Conservation (phyloP, 208 protist species). For the Endotrypanum monterogeii region DNA sequence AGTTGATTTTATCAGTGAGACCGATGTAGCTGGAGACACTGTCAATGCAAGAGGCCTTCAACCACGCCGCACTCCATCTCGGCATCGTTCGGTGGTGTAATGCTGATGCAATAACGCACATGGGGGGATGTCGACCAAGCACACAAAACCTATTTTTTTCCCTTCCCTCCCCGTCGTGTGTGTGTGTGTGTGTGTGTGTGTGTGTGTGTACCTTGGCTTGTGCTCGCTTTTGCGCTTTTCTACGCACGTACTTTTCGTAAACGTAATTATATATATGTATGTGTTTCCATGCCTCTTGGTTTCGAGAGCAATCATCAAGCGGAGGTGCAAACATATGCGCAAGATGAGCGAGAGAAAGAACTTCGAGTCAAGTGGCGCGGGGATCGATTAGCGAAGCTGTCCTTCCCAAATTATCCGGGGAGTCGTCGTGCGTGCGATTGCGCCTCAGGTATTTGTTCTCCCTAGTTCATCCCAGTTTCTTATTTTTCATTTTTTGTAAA, state of each 20-base stretch:
- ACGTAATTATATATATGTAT: neutral
- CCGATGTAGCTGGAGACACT: neutral
- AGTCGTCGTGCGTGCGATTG: neutral
- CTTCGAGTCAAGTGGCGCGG: neutral
- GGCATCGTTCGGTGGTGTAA: constrained; percentile 16
- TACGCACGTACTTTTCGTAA: neutral
- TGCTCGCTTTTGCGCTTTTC: neutral
- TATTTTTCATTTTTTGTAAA: neutral
- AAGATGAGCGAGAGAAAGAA: too few species aligned
- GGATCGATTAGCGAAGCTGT: neutral
- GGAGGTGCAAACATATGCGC: neutral
- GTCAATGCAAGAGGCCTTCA: neutral
- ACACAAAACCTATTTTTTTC: neutral
- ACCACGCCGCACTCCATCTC: constrained; percentile 19
- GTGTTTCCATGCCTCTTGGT: too few species aligned
- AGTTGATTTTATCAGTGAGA: neutral
- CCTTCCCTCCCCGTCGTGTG: neutral
- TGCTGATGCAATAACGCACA: neutral
- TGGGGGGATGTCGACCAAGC: neutral
- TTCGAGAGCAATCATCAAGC: neutral
- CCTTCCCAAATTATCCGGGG: neutral
- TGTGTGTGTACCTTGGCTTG: neutral
- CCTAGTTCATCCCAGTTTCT: too few species aligned
- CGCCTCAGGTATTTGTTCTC: neutral
- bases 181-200: neutral